These are phyloP conservation scores for Tulasnella sp. DNA, from an alignment of 768 basidiomycete genomes.

Conservation along the genomic window DNA sequence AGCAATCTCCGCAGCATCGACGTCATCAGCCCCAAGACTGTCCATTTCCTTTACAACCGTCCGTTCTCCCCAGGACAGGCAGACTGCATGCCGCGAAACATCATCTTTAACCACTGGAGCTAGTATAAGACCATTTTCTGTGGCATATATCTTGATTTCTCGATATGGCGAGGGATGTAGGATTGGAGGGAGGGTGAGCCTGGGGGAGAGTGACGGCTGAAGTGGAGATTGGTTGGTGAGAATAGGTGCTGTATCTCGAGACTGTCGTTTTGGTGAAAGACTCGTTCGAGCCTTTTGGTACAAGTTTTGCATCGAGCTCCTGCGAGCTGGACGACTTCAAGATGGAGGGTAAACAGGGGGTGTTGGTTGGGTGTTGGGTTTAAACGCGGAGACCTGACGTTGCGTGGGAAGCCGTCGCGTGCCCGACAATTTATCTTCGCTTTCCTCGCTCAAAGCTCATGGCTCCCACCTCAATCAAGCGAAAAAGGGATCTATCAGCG, in stretches of 20 bases:
- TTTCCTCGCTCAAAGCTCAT: neutral
- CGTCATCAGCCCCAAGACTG: constrained; percentile 25
- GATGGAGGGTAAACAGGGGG: neutral
- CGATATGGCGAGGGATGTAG: constrained; percentile 72
- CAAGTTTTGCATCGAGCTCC: constrained; percentile 9
- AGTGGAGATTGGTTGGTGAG: constrained; percentile 6
- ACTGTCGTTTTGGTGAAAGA: neutral
- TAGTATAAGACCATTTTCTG: constrained; percentile 57
- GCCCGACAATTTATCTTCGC: neutral
- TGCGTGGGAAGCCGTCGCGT: neutral
- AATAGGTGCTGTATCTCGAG: neutral
- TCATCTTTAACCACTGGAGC: constrained; percentile 44
- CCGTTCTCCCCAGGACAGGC: constrained; percentile 55
- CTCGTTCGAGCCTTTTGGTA: constrained; percentile 9
- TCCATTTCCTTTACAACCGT: constrained; percentile 47
- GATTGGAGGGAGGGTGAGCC: constrained; percentile 54
- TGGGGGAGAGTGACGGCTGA: constrained; percentile 43
- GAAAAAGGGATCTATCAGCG: neutral
- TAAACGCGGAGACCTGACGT: neutral
- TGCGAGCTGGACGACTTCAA: neutral
- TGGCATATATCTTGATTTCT: constrained; percentile 53
- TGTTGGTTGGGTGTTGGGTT: constrained; percentile 4
- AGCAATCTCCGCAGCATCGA: constrained; percentile 33
- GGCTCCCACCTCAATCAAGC: neutral
- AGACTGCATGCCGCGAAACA: constrained; percentile 35